These are phyloP conservation scores for Trypanosoma lewisi DNA, from an alignment of 208 protist genomes.

Conservation along the genomic window DNA sequence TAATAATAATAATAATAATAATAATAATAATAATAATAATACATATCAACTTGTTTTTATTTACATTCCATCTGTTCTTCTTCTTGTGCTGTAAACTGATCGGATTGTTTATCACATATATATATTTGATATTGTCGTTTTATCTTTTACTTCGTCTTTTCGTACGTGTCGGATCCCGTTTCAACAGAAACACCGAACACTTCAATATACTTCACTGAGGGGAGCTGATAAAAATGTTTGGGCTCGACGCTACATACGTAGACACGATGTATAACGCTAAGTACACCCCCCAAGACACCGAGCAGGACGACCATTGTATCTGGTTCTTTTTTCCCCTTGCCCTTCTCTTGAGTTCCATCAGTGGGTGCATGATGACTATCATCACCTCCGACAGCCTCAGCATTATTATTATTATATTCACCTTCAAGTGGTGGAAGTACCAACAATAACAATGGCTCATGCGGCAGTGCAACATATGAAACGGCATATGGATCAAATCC, in stretches of 20 bases:
- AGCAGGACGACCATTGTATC: slow-evolving; percentile 50
- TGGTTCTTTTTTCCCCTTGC: background rate
- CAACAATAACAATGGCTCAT: slow-evolving; percentile 52
- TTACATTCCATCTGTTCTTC: too few species aligned
- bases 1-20: too few species aligned
- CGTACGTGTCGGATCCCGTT: slow-evolving; percentile 51
- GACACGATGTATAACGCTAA: slow-evolving; percentile 56
- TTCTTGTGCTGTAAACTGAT: background rate
- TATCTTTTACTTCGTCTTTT: slow-evolving; percentile 26
- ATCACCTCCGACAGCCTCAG: background rate
- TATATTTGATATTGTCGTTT: background rate
- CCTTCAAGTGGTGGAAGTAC: slow-evolving; percentile 26
- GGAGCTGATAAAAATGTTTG: slow-evolving; percentile 76
- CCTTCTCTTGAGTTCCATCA: background rate
- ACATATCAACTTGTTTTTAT: too few species aligned
- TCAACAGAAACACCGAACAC: slow-evolving; percentile 57
- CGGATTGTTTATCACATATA: background rate
- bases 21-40: too few species aligned
- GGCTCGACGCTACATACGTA: slow-evolving; percentile 76
- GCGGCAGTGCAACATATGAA: slow-evolving; percentile 69
- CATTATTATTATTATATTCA: background rate
- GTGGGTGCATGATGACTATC: background rate
- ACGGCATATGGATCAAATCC: slow-evolving; percentile 39
- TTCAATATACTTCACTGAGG: slow-evolving; percentile 77
- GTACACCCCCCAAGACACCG: slow-evolving; percentile 32